Evolutionary conservation across 371 early-diverging fungal genomes (phyloP), one percentile per base, ranked within the genome.

Genomic region (Syncephalastrum sp.): DNA sequence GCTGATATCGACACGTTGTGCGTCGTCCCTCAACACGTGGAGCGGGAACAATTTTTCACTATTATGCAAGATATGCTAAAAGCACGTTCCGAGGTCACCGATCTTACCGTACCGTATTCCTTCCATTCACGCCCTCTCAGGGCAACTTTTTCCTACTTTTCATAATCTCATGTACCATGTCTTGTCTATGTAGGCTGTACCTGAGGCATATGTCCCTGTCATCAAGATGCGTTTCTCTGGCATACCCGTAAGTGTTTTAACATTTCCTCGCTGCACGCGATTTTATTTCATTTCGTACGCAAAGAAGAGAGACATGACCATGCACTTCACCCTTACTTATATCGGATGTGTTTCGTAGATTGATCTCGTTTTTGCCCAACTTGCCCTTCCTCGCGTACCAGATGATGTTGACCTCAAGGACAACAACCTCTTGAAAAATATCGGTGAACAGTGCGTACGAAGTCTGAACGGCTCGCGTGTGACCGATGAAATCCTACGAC

Each of bases 1-100:
- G 87, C 97, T 10, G 99, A 99, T 91, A 98, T 99, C 56, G 99
- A 99, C 85, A 96, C 97, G 0, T 77, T 99, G 33, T 99, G 99
- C 66, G 94, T 99, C 7, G 95, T 91, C 14, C 99, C 99, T 1
- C 85, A 83, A 48, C 93, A 93, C 74, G 93, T 99, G 1, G 80
- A 81, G 54, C 82, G 98, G 56, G 97, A 95, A 33, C 95, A 99
- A 68, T 99, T 99, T 68, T 98, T 99, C 73, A 80, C 79, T 1
- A 82, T 77, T 19, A 96, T 99, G 90, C 84, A 85, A 52, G 91
- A 91, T 5, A 81, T 91, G 76, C 78, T 99, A 59, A 85, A 83
- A 52, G 81, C 76, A 29, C 75, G 88, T 46, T 78, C 81, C 19
- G 95, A 96, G 61, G 93, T 97, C 21, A 89, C 89, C 10, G 96